phyloP scores from a whole-genome alignment of 345 rosid species.

The Populus alba region DNA sequence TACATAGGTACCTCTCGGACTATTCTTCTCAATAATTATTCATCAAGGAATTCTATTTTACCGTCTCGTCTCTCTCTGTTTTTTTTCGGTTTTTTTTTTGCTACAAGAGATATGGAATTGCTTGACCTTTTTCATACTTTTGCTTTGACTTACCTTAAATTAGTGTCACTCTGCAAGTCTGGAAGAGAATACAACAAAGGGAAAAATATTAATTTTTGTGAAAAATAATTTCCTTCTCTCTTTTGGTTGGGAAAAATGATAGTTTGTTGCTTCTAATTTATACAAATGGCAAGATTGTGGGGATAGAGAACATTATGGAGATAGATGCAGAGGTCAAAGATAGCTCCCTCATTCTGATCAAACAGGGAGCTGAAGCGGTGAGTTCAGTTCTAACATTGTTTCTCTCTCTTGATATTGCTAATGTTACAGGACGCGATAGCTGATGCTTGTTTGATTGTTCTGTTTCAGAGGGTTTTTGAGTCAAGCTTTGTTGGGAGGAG shows the following conservation, averaged over 20 bases:
- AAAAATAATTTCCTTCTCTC: neutral
- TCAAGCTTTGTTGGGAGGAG: slow-evolving; percentile 70
- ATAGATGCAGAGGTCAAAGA: slow-evolving; percentile 8
- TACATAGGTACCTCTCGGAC: neutral
- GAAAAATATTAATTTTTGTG: neutral
- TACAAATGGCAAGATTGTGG: neutral
- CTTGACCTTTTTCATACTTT: neutral
- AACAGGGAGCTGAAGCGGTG: slow-evolving; percentile 41
- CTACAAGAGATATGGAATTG: neutral
- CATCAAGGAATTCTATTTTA: neutral
- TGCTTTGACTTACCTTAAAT: neutral
- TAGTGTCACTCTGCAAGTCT: neutral
- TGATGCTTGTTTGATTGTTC: neutral
- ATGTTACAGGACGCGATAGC: neutral
- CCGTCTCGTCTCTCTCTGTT: neutral
- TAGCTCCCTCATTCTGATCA: slow-evolving; percentile 21
- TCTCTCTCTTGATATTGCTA: too few relatives aligned
- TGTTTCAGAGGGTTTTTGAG: slow-evolving; percentile 73
- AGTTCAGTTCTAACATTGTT: neutral
- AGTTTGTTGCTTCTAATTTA: neutral
- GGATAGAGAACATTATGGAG: slow-evolving; percentile 8
- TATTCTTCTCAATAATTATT: neutral
- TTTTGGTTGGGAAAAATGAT: too few relatives aligned
- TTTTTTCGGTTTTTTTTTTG: too few relatives aligned
- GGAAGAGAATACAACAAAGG: neutral